Evolutionary conservation across 2,329 filamentous ascomycete species (phyloP).

Genomic region (Aspergillus versicolor): DNA sequence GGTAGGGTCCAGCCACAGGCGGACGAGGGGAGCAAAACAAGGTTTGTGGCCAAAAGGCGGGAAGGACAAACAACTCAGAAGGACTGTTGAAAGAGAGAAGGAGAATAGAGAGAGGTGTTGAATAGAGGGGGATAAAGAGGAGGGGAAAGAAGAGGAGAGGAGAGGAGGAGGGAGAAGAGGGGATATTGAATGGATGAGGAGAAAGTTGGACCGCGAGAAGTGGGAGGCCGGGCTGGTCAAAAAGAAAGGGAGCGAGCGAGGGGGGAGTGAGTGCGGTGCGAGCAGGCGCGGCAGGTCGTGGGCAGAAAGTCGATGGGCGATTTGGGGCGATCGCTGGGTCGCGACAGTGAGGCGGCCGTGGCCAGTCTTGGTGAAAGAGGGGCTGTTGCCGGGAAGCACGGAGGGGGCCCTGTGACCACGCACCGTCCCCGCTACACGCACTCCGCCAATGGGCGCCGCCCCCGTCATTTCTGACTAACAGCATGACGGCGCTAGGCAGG

Average conservation of each 20-base stretch:
- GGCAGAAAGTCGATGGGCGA: slow-evolving; percentile 21
- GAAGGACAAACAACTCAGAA: slow-evolving; percentile 25
- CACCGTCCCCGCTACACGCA: slow-evolving; percentile 17
- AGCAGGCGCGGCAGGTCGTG: slow-evolving; percentile 22
- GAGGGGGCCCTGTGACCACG: slow-evolving; percentile 22
- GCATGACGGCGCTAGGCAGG: slow-evolving; percentile 11
- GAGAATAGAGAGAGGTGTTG: slow-evolving; percentile 21
- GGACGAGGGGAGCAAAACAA: slow-evolving; percentile 24
- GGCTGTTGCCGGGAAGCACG: slow-evolving; percentile 20
- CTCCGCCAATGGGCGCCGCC: slow-evolving; percentile 6
- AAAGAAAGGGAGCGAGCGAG: slow-evolving; percentile 21
- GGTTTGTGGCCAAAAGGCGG: slow-evolving; percentile 18
- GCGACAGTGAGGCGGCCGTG: slow-evolving; percentile 27
- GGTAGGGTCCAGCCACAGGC: slow-evolving; percentile 43
- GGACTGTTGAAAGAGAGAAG: slow-evolving; percentile 14
- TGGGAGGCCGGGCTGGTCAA: slow-evolving; percentile 20
- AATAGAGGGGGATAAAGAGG: slow-evolving; percentile 19
- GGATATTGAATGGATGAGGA: slow-evolving; percentile 22
- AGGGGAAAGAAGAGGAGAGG: slow-evolving; percentile 19
- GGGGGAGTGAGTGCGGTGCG: slow-evolving; percentile 15
- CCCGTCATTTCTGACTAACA: slow-evolving; percentile 21
- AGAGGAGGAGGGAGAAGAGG: slow-evolving; percentile 11
- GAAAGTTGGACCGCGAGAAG: slow-evolving; percentile 17
- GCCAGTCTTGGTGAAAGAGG: slow-evolving; percentile 21
- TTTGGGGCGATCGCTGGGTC: slow-evolving; percentile 24